Percentiles rank a stretch among this genome's conserved stretches.
phyloP scores from a whole-genome alignment of 2,329 filamentous ascomycete genomes.

The Pseudogymnoascus sp. region DNA sequence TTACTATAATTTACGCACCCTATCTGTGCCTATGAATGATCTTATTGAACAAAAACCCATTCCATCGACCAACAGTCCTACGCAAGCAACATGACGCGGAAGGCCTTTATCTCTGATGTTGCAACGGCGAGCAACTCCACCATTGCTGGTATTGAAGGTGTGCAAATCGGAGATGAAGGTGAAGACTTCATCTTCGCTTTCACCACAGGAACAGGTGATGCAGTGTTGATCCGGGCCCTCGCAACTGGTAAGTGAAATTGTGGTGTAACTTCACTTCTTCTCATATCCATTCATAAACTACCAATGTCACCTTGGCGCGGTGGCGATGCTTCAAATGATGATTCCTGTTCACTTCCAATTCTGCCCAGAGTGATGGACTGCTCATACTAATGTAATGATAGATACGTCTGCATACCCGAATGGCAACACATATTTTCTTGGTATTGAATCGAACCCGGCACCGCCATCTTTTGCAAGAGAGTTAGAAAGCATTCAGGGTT shows the following conservation, averaged over 20 bases:
- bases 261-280: slow-evolving; percentile 14
- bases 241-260: slow-evolving; percentile 15
- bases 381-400: background rate
- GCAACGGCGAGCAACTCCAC: slow-evolving; percentile 29
- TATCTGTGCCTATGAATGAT: background rate
- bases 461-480: slow-evolving; percentile 32
- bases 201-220: slow-evolving; percentile 21
- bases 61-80: background rate
- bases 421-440: slow-evolving; percentile 48
- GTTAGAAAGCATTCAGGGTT: slow-evolving; percentile 21
- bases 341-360: background rate
- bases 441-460: slow-evolving; percentile 38
- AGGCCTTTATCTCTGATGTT: slow-evolving; percentile 54
- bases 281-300: background rate
- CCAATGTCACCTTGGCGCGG: background rate
- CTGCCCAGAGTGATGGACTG: background rate
- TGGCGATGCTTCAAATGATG: background rate
- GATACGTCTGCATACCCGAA: slow-evolving; percentile 45
- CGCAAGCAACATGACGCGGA: slow-evolving; percentile 48
- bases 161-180: slow-evolving; percentile 59
- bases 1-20: background rate
- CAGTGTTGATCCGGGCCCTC: slow-evolving; percentile 22
- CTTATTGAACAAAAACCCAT: background rate
- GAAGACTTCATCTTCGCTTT: slow-evolving; percentile 61
- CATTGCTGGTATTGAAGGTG: slow-evolving; percentile 41